Conservation (phyloP, 805 yeast species). For the Candida ovalis region DNA sequence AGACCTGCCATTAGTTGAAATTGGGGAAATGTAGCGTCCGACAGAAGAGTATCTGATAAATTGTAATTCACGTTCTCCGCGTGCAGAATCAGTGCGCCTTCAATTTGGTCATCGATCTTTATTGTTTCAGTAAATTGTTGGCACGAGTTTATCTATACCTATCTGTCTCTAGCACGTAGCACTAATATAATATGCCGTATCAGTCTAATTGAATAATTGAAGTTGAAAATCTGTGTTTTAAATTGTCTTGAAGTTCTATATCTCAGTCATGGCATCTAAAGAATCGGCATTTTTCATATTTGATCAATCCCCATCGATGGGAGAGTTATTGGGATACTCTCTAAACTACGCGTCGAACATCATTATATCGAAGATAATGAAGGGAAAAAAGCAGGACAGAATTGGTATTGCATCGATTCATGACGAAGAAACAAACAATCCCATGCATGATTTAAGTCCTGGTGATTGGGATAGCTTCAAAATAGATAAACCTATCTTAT, state of each 20-base stretch:
- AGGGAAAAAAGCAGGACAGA: conserved; percentile 26
- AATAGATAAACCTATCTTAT: conserved; percentile 14
- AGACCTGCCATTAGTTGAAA: too few relatives aligned
- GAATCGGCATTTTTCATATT: conserved; percentile 37
- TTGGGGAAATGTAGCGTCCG: too few relatives aligned
- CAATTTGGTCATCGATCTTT: too few relatives aligned
- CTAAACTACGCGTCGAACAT: conserved; percentile 39
- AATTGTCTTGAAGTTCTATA: background rate
- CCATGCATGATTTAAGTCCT: conserved; percentile 15
- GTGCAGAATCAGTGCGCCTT: too few relatives aligned
- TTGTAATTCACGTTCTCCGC: too few relatives aligned
- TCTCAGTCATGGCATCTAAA: conserved; percentile 17
- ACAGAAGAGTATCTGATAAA: too few relatives aligned
- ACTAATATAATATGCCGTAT: too few relatives aligned
- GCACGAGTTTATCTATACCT: too few relatives aligned
- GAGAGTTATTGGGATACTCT: conserved; percentile 36
- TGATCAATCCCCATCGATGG: conserved; percentile 46
- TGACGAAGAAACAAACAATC: conserved; percentile 24
- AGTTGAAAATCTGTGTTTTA: background rate
- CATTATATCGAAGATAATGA: conserved; percentile 28
- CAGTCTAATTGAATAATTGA: too few relatives aligned
- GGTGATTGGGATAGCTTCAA: conserved; percentile 24
- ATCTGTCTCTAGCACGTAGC: too few relatives aligned
- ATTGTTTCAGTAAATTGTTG: too few relatives aligned
- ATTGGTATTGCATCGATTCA: conserved; percentile 24